These are phyloP conservation scores for Primulina tabacum DNA, from an alignment of 257 asterid species.

Conservation along the genomic window DNA sequence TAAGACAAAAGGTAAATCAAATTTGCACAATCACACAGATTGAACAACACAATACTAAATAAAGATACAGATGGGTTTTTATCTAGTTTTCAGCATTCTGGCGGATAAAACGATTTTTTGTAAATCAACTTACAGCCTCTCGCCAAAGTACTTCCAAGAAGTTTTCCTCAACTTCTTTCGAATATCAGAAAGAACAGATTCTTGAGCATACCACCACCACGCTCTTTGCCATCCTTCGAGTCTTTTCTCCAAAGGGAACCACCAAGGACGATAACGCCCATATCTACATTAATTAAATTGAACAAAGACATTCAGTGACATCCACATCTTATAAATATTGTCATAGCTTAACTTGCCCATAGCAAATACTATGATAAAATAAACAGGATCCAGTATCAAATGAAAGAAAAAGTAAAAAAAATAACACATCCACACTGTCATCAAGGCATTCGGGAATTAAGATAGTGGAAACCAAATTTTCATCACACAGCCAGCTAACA, in stretches of 20 bases:
- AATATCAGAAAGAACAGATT: conserved; percentile 82
- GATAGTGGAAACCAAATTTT: not conserved
- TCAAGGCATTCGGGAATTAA: conserved; percentile 5
- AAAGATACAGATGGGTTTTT: no score
- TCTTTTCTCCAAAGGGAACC: conserved; percentile 72
- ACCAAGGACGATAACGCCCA: conserved; percentile 94
- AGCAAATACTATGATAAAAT: conserved; percentile 11
- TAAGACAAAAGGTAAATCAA: no score
- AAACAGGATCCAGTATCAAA: conserved; percentile 8
- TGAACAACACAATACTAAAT: no score
- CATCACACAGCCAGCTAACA: not conserved
- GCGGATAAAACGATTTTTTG: conserved; percentile 18
- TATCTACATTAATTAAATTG: conserved; percentile 46
- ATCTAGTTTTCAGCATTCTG: conserved; percentile 19
- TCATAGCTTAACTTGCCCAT: conserved; percentile 3
- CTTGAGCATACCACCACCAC: conserved; percentile 97
- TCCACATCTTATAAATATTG: conserved; percentile 21
- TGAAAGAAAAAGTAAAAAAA: conserved; percentile 11
- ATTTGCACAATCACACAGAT: no score
- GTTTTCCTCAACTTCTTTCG: conserved; percentile 73
- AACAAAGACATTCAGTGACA: conserved; percentile 22
- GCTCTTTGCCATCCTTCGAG: conserved; percentile 83
- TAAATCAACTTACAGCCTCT: conserved; percentile 72
- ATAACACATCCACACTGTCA: not conserved
- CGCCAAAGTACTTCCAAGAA: conserved; percentile 93